Evolutionary conservation across 2,329 filamentous ascomycete species (phyloP), one percentile per base, ranked within the genome.

Genomic region (Colletotrichum aenigma): DNA sequence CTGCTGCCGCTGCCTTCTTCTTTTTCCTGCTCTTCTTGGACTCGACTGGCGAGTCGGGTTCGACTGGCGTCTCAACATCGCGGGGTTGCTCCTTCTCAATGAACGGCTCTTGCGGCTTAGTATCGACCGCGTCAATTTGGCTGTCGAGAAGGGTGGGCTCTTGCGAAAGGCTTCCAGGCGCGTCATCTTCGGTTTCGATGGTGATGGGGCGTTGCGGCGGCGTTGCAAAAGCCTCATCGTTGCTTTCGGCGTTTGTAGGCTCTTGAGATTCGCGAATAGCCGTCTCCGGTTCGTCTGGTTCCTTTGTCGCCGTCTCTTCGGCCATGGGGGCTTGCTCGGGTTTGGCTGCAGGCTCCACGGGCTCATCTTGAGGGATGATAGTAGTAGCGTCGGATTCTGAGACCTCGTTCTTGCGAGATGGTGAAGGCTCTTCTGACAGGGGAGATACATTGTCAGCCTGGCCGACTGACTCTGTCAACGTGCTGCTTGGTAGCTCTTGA

Each of bases 21-120:
- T 70, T 74, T 67, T 81, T 82, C 79, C 83, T 83, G 66, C 77
- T 79, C 67, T 82, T 82, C 80, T 83, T 82, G 26, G 76, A 74
- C 12, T 76, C 62, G 28, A 72, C 56, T 9, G 36, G 43, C 32
- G 28, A 62, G 26, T 73, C 69, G 38, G 32, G 67, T 34, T 70
- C 67, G 28, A 21, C 36, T 30, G n/a, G 32, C 4, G 55, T n/a
- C 24, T 34, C 52, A 24, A 32, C 21, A 13, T 21, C 24, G 21
- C 34, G 21, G 15, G 43, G 28, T 24, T 71, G 28, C n/a, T 66
- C 65, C 43, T 78, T 68, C 16, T 61, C 43, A 36, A 28, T 74
- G 32, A 26, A 34, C 66, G 56, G 56, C 24, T 77, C 76, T 71
- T 78, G 66, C 8, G 62, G 26, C 60, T 62, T 70, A 30, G 38